Evolutionary conservation across 2,329 filamentous ascomycete genomes (phyloP).

Genomic region (Clonostachys rosea): DNA sequence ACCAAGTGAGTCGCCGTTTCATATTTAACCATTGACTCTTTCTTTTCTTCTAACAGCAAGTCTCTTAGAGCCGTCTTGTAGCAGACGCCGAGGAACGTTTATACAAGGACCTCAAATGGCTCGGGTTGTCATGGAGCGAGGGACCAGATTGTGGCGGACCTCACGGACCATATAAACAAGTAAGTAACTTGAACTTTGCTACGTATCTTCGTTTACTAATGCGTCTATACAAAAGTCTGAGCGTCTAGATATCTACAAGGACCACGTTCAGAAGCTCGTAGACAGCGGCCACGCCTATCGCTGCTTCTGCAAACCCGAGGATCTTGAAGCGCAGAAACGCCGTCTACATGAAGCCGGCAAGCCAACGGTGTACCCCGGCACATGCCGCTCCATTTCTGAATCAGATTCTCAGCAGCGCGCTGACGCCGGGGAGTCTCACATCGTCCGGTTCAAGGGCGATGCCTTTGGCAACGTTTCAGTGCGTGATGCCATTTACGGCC

Average conservation of each 20-base stretch:
- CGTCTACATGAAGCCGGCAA: conserved; percentile 48
- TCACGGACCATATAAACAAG: conserved; percentile 82
- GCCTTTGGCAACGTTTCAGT: conserved; percentile 54
- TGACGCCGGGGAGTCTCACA: conserved; percentile 63
- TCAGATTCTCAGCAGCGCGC: conserved; percentile 70
- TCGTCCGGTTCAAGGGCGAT: conserved; percentile 70
- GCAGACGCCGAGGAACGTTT: conserved; percentile 73
- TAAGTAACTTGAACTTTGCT: conserved; percentile 25
- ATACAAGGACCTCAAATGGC: conserved; percentile 80
- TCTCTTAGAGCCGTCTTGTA: conserved; percentile 71
- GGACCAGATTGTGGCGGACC: conserved; percentile 78
- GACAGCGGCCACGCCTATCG: conserved; percentile 75
- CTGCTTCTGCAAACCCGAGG: conserved; percentile 81
- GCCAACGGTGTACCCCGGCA: conserved; percentile 50
- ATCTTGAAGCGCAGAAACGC: conserved; percentile 63
- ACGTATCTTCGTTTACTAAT: background rate
- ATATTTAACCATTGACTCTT: conserved; percentile 4
- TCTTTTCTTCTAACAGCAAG: background rate
- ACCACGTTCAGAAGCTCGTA: conserved; percentile 67
- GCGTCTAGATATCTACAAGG: conserved; percentile 66
- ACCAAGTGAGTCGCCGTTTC: conserved; percentile 57
- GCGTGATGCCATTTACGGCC: conserved; percentile 76
- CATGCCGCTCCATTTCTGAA: conserved; percentile 62
- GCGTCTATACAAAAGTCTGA: conserved; percentile 56
- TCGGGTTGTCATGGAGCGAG: conserved; percentile 90